Base-by-base conservation (phyloP, 108 stramenopile species). In the Skeletonema costatum region DNA sequence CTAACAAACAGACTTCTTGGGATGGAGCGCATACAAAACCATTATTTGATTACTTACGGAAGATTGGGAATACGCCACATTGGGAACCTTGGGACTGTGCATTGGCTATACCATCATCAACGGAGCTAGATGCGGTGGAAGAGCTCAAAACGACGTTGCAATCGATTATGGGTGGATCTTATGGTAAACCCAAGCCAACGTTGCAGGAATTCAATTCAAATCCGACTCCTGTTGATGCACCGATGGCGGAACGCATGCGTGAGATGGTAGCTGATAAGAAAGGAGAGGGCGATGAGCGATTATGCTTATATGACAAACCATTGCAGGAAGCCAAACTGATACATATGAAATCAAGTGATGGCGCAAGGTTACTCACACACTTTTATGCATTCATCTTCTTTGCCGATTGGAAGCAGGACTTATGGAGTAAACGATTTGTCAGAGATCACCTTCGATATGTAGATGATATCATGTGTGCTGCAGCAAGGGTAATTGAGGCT, bases 301-400 rank as follows among this genome's bases (percentile, higher is more conserved):
- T 87, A 39, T 87, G 87, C 39, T 71, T 88, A 35, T 88, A 88
- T 39, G 85, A 85, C 72, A 71, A 83, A 59, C 33, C 61, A 21
- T 32, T 87, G 68, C 87, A 87, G 59, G 41, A 85, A 10, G 70
- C 73, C 14, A 72, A 83, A 35, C 21, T 86, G 36, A 73, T 88
- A 29, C 88, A 88, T 68, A 33, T 78, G 12, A 80, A 82, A 48
- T 46, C 78, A 53, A 51, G 62, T 2, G 60, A 46, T 32, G 76
- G 70, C 36, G 73, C 72, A 0, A 44, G 80, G 35, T 62, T 87
- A 2, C 71, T 82, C 35, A 85, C 86, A 38, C 87, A 84, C 65
- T 88, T 84, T 71, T 88, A 88, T 69, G 84, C 85, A 9, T 88
- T 88, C 72, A 70, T 88, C 32, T 84, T 86, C 41, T 88, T 88